phyloP scores from a whole-genome alignment of 768 basidiomycete species.

The Termitomyces titanicus region DNA sequence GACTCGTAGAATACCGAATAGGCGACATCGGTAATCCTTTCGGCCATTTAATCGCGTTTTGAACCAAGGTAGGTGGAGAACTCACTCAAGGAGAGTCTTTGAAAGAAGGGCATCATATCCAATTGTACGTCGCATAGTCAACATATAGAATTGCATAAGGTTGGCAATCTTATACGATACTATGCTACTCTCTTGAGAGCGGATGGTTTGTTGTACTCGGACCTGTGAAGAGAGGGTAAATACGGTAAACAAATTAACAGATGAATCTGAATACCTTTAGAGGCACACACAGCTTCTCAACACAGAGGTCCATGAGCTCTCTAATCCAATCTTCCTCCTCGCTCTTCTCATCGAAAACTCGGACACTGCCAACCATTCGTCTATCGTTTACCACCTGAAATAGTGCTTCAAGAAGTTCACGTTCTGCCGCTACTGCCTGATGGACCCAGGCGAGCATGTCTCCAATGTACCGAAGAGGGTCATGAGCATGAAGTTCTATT shows the following conservation, averaged over 20 bases:
- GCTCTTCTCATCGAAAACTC: slow-evolving; percentile 43
- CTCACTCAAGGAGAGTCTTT: slow-evolving; percentile 76
- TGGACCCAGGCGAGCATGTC: slow-evolving; percentile 99
- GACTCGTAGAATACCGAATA: slow-evolving; percentile 87
- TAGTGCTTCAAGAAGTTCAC: slow-evolving; percentile 86
- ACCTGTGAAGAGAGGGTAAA: slow-evolving; percentile 39
- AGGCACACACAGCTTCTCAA: slow-evolving; percentile 85
- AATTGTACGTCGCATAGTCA: slow-evolving; percentile 91
- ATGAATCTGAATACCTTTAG: slow-evolving; percentile 56
- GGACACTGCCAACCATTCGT: slow-evolving; percentile 74
- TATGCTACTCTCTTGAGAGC: slow-evolving; percentile 91
- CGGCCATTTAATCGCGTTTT: neutral
- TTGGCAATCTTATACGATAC: slow-evolving; percentile 91
- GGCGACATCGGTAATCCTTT: slow-evolving; percentile 75
- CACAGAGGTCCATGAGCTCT: slow-evolving; percentile 75
- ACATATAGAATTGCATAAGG: slow-evolving; percentile 88
- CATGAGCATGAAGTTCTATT: slow-evolving; percentile 97
- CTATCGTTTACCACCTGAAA: slow-evolving; percentile 67
- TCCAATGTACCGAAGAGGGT: slow-evolving; percentile 93
- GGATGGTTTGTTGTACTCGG: slow-evolving; percentile 89
- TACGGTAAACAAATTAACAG: neutral
- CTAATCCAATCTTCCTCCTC: slow-evolving; percentile 80
- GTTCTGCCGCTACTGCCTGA: slow-evolving; percentile 91
- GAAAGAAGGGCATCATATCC: slow-evolving; percentile 81
- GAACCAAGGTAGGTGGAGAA: neutral